phyloP scores from a whole-genome alignment of 106 monocot species.

The Dactylorhiza incarnata region DNA sequence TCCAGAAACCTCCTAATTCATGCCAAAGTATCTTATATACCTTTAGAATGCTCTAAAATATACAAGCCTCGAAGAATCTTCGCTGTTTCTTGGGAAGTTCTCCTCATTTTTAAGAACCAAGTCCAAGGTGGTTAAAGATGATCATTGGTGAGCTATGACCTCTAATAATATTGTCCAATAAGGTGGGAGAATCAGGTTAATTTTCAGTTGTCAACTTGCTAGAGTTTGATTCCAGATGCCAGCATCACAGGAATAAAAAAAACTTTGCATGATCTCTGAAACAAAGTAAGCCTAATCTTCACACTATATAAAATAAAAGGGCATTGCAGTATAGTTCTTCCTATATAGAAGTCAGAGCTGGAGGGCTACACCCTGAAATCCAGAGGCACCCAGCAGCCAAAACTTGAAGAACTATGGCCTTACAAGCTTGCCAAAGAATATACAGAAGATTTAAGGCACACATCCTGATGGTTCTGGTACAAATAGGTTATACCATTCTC shows the following conservation, averaged over 20 bases:
- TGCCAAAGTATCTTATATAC: no score
- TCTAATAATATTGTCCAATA: not conserved
- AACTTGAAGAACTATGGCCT: not conserved
- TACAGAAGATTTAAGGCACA: slow-evolving; percentile 63
- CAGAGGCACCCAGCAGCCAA: not conserved
- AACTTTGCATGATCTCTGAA: no score
- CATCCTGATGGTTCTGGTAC: slow-evolving; percentile 58
- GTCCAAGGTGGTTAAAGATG: no score
- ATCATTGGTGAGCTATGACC: no score
- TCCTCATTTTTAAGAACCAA: no score
- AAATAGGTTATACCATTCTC: slow-evolving; percentile 74
- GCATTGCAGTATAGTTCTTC: not conserved
- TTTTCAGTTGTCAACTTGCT: not conserved
- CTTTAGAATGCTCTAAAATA: no score
- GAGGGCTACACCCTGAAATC: no score
- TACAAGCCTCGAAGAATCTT: no score
- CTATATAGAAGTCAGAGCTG: not conserved
- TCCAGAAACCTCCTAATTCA: no score
- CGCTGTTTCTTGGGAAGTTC: no score
- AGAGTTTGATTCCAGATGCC: not conserved
- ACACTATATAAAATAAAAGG: not conserved
- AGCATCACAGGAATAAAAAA: not conserved
- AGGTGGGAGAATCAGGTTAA: not conserved
- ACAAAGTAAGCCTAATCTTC: not conserved
- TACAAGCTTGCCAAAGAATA: slow-evolving; percentile 1